Evolutionary conservation across 768 basidiomycete genomes (phyloP).

Genomic region (Boletus pseudo-olivaceus): DNA sequence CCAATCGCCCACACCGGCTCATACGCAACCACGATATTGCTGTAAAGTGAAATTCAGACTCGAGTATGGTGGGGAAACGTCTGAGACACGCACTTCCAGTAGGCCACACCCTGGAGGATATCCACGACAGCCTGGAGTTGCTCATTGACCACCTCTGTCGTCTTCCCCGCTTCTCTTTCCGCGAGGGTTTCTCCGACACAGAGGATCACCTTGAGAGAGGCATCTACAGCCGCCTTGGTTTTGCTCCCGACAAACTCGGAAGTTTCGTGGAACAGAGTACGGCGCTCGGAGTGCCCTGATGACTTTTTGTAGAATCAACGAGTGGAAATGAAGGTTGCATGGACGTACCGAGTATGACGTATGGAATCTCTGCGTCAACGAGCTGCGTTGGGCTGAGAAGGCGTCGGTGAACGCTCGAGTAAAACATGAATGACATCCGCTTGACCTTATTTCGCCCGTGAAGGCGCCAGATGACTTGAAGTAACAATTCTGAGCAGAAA

Average conservation of each 20-base stretch:
- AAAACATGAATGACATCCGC: neutral
- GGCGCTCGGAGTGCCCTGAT: conserved; percentile 94
- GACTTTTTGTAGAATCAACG: neutral
- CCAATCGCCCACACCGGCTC: conserved; percentile 99
- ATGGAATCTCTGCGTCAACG: conserved; percentile 80
- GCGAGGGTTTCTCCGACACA: conserved; percentile 94
- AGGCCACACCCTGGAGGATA: conserved; percentile 47
- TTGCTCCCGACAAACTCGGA: conserved; percentile 82
- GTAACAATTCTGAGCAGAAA: conserved; percentile 92
- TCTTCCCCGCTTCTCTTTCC: conserved; percentile 78
- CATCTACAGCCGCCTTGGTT: conserved; percentile 76
- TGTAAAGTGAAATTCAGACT: conserved; percentile 25
- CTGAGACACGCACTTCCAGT: conserved; percentile 71
- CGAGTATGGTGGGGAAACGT: neutral
- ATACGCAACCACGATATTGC: conserved; percentile 92
- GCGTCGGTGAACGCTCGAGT: neutral
- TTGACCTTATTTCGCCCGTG: conserved; percentile 94
- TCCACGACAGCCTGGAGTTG: conserved; percentile 79
- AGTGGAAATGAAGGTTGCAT: neutral
- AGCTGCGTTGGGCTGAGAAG: conserved; percentile 71
- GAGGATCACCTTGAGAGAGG: conserved; percentile 81
- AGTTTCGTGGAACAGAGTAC: conserved; percentile 87
- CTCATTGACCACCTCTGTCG: conserved; percentile 71
- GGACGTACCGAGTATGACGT: conserved; percentile 80
- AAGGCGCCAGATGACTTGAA: conserved; percentile 82